phyloP scores from a whole-genome alignment of 208 protist species.

The Crithidia acanthocephali region DNA sequence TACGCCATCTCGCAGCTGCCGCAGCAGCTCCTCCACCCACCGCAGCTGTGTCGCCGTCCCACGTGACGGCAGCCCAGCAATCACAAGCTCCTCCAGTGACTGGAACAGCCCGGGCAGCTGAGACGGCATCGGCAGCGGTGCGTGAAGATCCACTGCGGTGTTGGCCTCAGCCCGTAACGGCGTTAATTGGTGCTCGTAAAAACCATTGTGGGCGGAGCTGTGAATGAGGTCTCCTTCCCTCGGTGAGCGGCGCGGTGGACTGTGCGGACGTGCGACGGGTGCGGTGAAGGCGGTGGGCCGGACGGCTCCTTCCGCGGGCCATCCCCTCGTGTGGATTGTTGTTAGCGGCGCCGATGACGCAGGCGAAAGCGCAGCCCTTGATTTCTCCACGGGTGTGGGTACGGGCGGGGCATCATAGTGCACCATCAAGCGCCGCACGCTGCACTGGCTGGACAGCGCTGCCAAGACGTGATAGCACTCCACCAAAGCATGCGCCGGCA shows the following conservation, averaged over 20 bases:
- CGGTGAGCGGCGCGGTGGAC: too few relatives aligned
- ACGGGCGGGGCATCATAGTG: not conserved
- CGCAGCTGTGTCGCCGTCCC: not conserved
- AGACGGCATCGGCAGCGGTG: not conserved
- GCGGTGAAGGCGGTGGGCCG: too few relatives aligned
- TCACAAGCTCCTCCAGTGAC: not conserved
- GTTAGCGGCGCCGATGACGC: too few relatives aligned
- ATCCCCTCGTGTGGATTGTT: too few relatives aligned
- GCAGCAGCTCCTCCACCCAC: constrained; percentile 4
- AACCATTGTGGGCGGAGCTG: too few relatives aligned
- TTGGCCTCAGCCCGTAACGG: too few relatives aligned
- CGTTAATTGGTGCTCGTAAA: too few relatives aligned
- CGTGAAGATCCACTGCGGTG: not conserved
- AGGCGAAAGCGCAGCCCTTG: not conserved
- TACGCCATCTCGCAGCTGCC: not conserved
- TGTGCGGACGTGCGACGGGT: too few relatives aligned
- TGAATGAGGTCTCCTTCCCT: too few relatives aligned
- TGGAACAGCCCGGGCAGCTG: not conserved
- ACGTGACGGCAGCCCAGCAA: not conserved
- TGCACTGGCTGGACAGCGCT: not conserved
- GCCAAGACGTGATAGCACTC: not conserved
- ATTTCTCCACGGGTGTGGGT: not conserved
- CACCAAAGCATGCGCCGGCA: not conserved
- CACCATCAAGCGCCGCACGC: constrained; percentile 4
- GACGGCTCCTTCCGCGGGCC: too few relatives aligned